Base-by-base conservation (phyloP, 345 rosid genomes). In the Lepidium aucheri region DNA sequence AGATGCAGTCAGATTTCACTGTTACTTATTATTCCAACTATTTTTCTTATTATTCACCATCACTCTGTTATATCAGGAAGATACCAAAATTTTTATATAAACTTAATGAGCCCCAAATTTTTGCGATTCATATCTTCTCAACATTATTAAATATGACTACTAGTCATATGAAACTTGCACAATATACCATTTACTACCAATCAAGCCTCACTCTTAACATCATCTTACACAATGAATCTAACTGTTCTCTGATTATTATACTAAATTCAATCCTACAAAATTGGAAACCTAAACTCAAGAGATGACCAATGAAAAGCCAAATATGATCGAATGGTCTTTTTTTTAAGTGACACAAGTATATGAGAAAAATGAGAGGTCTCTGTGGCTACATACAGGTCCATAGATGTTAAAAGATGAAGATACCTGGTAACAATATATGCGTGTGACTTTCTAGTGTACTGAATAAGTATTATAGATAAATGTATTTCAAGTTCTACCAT, bases 401-500 rank as follows among this genome's bases (percentile, higher is more conserved):
- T 39, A 9, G 20, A 59, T 73, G 24, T 28, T 57, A 33, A 50
- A 42, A 22, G 70, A 47, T 50, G 60, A 49, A 57, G 9, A 38
- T 58, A 73, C 76, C 46, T 51, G 39, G 50, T 22, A 24, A 50
- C 44, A 47, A 30, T 38, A 53, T 53, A 63, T 62, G 49, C 16
- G 22, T 36, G 11, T 2, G 26, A 26, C 9, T 57, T 50, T 51
- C 13, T 2, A 49, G 45, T 16, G 35, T 38, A 47, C 36, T 24
- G 43, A 5, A 35, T 4, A 14, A 53, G 6, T 44, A 26, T 15
- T 24, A 52, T 53, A 44, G 18, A 20, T 20, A 6, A n/a, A 20
- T 51, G 77, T 75, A 82, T 24, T 17, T 69, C 16, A 55, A 60
- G 57, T 78, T 77, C 88, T 81, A 52, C 86, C 86, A 76, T 85